Evolutionary conservation across 345 rosid genomes (phyloP).

Genomic region (Eucalyptus leucophloia): DNA sequence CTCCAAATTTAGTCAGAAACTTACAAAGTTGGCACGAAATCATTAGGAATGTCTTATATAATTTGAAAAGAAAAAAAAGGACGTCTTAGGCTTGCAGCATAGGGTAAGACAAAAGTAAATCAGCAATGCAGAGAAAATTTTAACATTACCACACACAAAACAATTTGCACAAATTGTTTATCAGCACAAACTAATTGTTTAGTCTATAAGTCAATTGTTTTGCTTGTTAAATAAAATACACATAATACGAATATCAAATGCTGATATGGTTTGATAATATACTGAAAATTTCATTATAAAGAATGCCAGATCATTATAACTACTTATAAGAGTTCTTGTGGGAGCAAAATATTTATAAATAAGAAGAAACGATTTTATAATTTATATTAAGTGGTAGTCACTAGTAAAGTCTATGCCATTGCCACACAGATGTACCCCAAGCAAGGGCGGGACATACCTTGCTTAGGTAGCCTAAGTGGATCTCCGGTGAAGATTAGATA

Average conservation of each 20-base stretch:
- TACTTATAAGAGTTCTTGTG: background rate
- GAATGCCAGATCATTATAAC: background rate
- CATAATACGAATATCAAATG: background rate
- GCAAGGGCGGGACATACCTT: background rate
- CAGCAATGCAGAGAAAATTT: background rate
- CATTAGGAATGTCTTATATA: background rate
- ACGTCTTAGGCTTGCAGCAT: background rate
- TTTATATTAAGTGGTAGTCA: background rate
- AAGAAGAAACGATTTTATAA: background rate
- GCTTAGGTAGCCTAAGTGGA: background rate
- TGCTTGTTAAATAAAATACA: background rate
- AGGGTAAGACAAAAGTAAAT: background rate
- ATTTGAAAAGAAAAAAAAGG: background rate
- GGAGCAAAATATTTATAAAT: background rate
- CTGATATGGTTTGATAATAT: rapidly evolving
- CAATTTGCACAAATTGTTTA: background rate
- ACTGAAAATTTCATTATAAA: background rate
- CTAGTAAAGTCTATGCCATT: background rate
- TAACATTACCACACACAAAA: background rate
- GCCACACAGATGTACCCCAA: rapidly evolving
- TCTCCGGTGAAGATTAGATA: background rate
- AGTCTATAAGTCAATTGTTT: background rate
- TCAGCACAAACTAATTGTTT: background rate
- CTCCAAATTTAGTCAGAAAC: background rate
- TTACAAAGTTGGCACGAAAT: background rate